Evolutionary conservation across 805 yeast genomes (phyloP).

Genomic region (Suhomyces vadensis): DNA sequence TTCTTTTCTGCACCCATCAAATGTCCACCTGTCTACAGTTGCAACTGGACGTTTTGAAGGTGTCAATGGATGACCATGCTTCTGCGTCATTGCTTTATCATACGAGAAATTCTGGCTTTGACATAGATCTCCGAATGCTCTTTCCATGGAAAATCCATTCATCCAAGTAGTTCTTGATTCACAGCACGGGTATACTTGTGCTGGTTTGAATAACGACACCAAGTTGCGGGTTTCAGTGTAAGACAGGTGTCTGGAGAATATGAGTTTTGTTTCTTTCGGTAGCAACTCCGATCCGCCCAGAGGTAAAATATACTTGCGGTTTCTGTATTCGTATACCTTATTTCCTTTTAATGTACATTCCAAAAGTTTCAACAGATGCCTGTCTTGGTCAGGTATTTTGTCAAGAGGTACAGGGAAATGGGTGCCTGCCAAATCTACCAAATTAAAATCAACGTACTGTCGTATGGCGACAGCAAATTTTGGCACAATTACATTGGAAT

Average conservation of each 20-base stretch:
- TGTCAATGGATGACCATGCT: slow-evolving; percentile 15
- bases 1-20: slow-evolving; percentile 32
- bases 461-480: slow-evolving; percentile 26
- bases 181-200: slow-evolving; percentile 47
- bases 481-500: neutral
- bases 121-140: slow-evolving; percentile 43
- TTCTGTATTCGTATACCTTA: slow-evolving; percentile 23
- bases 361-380: slow-evolving; percentile 12
- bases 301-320: slow-evolving; percentile 31
- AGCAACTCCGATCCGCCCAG: slow-evolving; percentile 27
- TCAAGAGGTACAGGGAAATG: slow-evolving; percentile 27
- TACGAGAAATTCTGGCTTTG: slow-evolving; percentile 13
- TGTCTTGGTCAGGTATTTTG: slow-evolving; percentile 15
- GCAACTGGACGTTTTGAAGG: slow-evolving; percentile 17
- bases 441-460: slow-evolving; percentile 40
- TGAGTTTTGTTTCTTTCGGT: slow-evolving; percentile 35
- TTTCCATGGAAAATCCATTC: slow-evolving; percentile 38
- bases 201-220: slow-evolving; percentile 36
- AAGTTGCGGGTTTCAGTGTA: slow-evolving; percentile 41
- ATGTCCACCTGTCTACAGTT: slow-evolving; percentile 36
- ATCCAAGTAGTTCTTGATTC: slow-evolving; percentile 35
- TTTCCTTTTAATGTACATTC: slow-evolving; percentile 22
- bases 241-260: slow-evolving; percentile 51
- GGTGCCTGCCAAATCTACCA: slow-evolving; percentile 32
- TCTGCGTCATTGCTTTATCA: slow-evolving; percentile 14